A percentile compares a stretch with the other conserved stretches of the same genome.
Conservation (phyloP, 345 rosid genomes). For the Boechera divaricarpa region DNA sequence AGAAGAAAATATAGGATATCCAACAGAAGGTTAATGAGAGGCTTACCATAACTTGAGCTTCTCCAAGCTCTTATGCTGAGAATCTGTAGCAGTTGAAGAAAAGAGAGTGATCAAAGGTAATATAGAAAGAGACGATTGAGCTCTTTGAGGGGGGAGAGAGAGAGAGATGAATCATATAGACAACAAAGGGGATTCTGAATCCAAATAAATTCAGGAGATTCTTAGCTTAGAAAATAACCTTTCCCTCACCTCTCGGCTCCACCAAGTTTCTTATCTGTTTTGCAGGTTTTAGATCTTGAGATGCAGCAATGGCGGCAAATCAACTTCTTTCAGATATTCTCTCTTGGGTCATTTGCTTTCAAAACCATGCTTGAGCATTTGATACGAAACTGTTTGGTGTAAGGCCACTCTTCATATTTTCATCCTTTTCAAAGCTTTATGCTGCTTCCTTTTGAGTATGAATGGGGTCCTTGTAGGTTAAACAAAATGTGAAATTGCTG, state of each 20-base stretch:
- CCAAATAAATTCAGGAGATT: constrained; percentile 45
- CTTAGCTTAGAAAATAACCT: constrained; percentile 6
- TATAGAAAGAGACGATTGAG: neutral
- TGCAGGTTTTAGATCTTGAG: constrained; percentile 23
- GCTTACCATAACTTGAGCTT: constrained; percentile 49
- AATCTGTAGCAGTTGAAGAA: constrained; percentile 22
- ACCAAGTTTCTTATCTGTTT: constrained; percentile 31
- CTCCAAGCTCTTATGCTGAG: constrained; percentile 28
- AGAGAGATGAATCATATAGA: constrained; percentile 1
- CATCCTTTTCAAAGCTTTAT: constrained; percentile 31
- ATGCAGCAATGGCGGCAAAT: constrained; percentile 47
- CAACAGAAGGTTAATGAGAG: constrained; percentile 6
- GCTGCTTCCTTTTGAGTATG: constrained; percentile 39
- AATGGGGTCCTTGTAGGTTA: constrained; percentile 35
- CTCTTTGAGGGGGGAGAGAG: constrained; percentile 5
- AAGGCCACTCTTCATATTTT: constrained; percentile 25
- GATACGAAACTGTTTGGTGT: constrained; percentile 9
- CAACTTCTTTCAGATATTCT: constrained; percentile 34
- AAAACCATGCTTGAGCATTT: constrained; percentile 30
- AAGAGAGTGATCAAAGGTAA: constrained; percentile 22
- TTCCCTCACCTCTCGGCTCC: constrained; percentile 36
- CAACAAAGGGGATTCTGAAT: constrained; percentile 44
- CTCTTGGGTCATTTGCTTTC: constrained; percentile 38
- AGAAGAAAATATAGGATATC: constrained; percentile 27
- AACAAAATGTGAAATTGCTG: constrained; percentile 29